phyloP scores from a whole-genome alignment of 148 eudicot species.

The Vaccinium darrowii region DNA sequence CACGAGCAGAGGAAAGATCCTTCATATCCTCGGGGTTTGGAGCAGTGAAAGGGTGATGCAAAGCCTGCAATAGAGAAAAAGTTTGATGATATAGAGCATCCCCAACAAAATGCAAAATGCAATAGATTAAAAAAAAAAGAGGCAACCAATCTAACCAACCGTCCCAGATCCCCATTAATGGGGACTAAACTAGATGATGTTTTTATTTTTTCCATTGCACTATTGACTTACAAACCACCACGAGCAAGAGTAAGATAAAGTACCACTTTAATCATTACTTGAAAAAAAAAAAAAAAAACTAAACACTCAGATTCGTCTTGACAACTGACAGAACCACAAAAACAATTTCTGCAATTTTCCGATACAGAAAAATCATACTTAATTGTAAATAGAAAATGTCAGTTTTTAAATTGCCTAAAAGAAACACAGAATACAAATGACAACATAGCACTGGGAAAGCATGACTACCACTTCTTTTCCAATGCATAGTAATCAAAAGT shows the following conservation, averaged over 20 bases:
- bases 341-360: background rate
- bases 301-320: background rate
- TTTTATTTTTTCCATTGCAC: background rate
- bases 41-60: constrained; percentile 98
- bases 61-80: constrained; percentile 50
- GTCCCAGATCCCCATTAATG: background rate
- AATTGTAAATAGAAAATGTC: background rate
- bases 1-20: constrained; percentile 91
- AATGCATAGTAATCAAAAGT: background rate
- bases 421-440: background rate
- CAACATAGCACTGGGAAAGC: background rate
- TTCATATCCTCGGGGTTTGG: constrained; percentile 93
- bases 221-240: background rate
- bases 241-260: background rate
- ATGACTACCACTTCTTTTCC: background rate
- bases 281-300: background rate
- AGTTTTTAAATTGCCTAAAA: background rate
- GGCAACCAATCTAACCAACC: background rate
- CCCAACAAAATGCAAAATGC: background rate
- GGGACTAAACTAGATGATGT: background rate
- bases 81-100: background rate
- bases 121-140: background rate
- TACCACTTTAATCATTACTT: background rate
- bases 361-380: background rate
- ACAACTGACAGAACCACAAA: background rate